Evolutionary conservation across 352 stramenopile genomes (phyloP).

Genomic region (Globisporangium middletonii): DNA sequence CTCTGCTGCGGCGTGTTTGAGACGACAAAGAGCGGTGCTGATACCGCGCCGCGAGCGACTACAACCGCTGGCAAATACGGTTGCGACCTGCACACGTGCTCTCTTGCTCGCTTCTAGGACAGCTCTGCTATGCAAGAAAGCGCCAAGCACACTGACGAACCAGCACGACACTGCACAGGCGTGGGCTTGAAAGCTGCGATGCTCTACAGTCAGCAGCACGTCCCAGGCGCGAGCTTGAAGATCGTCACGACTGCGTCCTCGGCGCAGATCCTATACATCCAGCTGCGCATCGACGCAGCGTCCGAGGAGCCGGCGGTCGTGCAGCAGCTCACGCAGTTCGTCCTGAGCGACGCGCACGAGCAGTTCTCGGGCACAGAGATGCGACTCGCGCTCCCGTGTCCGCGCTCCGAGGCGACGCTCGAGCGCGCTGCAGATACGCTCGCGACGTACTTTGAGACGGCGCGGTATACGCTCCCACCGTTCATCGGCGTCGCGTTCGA

Average conservation of each 20-base stretch:
- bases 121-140: background rate
- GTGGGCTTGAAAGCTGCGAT: slow-evolving; percentile 72
- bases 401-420: slow-evolving; percentile 22
- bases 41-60: slow-evolving; percentile 1
- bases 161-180: slow-evolving; percentile 19
- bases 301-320: slow-evolving; percentile 56
- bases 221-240: slow-evolving; percentile 31
- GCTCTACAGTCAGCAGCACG: slow-evolving; percentile 63
- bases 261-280: slow-evolving; percentile 55
- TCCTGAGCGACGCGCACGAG: slow-evolving; percentile 49
- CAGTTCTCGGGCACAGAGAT: slow-evolving; percentile 80
- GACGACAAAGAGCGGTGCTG: slow-evolving; percentile 46
- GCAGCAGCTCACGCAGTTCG: slow-evolving; percentile 52
- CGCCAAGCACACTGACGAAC: too few relatives aligned
- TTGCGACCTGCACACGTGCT: background rate
- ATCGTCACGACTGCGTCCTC: slow-evolving; percentile 60
- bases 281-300: slow-evolving; percentile 60
- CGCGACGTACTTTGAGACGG: slow-evolving; percentile 61
- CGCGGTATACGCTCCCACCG: slow-evolving; percentile 49
- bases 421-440: slow-evolving; percentile 44
- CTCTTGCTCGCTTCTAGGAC: background rate
- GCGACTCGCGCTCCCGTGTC: slow-evolving; percentile 50
- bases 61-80: slow-evolving; percentile 63
- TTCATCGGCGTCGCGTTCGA: slow-evolving; percentile 53
- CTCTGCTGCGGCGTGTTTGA: slow-evolving; percentile 69